Evolutionary conservation across 1,284 basidiomycete genomes (phyloP), one percentile per base, ranked within the genome.

Genomic region (Microbotryum scabiosae): DNA sequence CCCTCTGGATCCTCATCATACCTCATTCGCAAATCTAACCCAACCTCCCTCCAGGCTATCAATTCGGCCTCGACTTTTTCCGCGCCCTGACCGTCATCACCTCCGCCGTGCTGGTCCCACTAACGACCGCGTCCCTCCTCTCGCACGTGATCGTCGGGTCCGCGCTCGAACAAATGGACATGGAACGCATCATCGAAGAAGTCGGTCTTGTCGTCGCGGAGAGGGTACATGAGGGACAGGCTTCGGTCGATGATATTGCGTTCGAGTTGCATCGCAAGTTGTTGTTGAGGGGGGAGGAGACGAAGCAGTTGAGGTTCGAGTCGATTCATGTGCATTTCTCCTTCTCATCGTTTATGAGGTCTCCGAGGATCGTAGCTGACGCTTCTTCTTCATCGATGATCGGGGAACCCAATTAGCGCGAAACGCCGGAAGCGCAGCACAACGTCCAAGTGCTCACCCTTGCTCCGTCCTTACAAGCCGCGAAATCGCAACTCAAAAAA

Each of bases 91-190:
- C 88, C 47, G 83, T 83, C 71, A 90, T 96, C 74, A 93, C 92
- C 4, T 94, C 90, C 14, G 92, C 90, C 9, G 81, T 93, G 59
- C 69, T 97, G 86, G 82, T 99, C 7, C 96, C 94, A 1, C 80
- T 98, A 49, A 97, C 93, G 5, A 97, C 92, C 18, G 96, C 94
- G 32, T 88, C 92, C 73, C 82, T 97, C 28, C 83, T 99, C 49
- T 85, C 93, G n/a, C 91, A 96, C 73, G 96, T 94, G 43, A 98
- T 99, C 66, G 90, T 96, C 57, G 94, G 91, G 25, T 90, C 90
- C 70, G 94, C 97, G 32, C 82, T 97, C 26, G 94, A 99, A 78
- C 97, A 97, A 71, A 85, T 98, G 71, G 94, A 98, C 75, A 68
- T 99, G 87, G 96, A 99, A 72, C 84, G 93, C 46, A 82, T 98